Percentiles rank a stretch among this genome's conserved stretches.
phyloP scores from a whole-genome alignment of 257 asterid genomes.

The Solanum chilense region DNA sequence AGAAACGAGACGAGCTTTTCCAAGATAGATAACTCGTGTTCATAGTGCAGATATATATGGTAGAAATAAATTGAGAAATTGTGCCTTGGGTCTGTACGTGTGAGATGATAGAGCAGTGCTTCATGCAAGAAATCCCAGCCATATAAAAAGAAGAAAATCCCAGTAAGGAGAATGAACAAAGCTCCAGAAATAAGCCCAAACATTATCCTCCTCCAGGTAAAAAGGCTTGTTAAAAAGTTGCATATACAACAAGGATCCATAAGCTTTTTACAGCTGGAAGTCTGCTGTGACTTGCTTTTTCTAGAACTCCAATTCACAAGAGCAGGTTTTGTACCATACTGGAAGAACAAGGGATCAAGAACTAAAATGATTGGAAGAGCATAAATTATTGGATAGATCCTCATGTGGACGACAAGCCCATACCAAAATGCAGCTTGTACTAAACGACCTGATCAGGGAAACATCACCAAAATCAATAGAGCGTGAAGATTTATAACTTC shows the following conservation, averaged over 20 bases:
- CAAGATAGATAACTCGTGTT: conserved; percentile 42
- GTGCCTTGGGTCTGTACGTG: conserved; percentile 94
- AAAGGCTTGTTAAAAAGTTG: conserved; percentile 25
- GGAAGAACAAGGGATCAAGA: conserved; percentile 55
- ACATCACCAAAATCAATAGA: neutral
- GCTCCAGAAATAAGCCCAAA: conserved; percentile 71
- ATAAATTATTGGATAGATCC: conserved; percentile 84
- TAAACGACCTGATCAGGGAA: conserved; percentile 28
- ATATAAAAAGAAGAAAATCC: conserved; percentile 50
- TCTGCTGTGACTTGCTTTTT: conserved; percentile 14
- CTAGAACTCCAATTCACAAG: conserved; percentile 51
- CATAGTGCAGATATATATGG: conserved; percentile 83
- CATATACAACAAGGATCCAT: conserved; percentile 4
- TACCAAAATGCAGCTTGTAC: conserved; percentile 93
- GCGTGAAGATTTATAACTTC: neutral
- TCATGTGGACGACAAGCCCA: conserved; percentile 85
- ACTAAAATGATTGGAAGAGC: conserved; percentile 72
- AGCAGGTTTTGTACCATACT: conserved; percentile 45
- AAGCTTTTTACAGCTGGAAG: conserved; percentile 13
- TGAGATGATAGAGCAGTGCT: conserved; percentile 84
- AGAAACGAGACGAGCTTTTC: conserved; percentile 83
- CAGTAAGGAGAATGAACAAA: conserved; percentile 61
- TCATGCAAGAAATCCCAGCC: conserved; percentile 93
- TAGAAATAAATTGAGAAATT: conserved; percentile 86
- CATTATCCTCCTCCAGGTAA: conserved; percentile 65